A percentile compares a stretch with the other conserved stretches of the same genome.
phyloP scores from a whole-genome alignment of 371 early-diverging fungal genomes.

The Mucor plumbeus region DNA sequence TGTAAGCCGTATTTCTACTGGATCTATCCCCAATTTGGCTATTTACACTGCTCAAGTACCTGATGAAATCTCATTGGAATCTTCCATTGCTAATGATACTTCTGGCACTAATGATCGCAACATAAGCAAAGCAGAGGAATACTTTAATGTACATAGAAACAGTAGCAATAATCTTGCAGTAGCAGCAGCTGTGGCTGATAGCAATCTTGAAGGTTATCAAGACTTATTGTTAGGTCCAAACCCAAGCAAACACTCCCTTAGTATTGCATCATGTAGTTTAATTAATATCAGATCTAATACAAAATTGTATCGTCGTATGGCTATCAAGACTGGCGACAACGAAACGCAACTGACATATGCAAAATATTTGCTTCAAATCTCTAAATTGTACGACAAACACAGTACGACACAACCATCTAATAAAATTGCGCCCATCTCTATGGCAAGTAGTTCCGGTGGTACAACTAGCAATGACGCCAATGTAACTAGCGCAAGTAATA shows the following conservation, averaged over 20 bases:
- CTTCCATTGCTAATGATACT: not conserved
- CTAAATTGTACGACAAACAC: constrained; percentile 24
- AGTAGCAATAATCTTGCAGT: not conserved
- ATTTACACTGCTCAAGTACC: constrained; percentile 13
- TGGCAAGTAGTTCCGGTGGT: not conserved
- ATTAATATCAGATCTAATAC: constrained; percentile 45
- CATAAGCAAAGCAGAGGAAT: not conserved
- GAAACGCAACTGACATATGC: constrained; percentile 75
- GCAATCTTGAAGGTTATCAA: not conserved
- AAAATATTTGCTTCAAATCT: constrained; percentile 68
- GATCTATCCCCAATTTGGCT: constrained; percentile 15
- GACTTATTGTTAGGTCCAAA: not conserved
- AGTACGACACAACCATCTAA: not conserved
- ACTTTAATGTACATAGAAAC: constrained; percentile 6
- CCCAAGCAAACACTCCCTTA: constrained; percentile 11
- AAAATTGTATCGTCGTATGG: constrained; percentile 75
- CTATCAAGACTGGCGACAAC: constrained; percentile 71
- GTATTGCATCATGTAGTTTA: constrained; percentile 53
- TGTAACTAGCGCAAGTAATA: not conserved
- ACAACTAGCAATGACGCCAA: not conserved
- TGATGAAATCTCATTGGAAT: not conserved
- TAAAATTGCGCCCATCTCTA: not conserved
- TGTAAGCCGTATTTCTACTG: constrained; percentile 15
- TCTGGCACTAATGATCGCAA: not conserved
- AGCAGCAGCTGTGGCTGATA: not conserved